Evolutionary conservation across 225 moss, liverwort and hornwort genomes (phyloP).

Genomic region (Pseudoscleropodium purum): DNA sequence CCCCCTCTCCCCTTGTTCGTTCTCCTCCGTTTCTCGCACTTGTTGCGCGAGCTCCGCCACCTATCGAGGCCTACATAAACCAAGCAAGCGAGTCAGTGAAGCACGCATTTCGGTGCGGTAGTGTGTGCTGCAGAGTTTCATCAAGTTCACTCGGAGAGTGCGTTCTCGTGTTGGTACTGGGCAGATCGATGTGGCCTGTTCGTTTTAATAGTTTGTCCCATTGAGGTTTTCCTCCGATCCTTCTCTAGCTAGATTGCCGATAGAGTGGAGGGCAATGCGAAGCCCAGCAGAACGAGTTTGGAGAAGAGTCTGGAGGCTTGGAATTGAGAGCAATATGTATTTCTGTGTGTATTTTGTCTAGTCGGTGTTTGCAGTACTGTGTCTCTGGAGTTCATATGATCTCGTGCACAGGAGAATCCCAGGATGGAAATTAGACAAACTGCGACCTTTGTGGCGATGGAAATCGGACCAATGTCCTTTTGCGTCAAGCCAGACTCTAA

Average conservation of each 20-base stretch:
- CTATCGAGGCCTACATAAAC: background rate
- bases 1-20: too few relatives aligned
- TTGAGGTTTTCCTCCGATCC: background rate
- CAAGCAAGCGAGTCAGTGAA: background rate
- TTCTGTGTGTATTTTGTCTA: too few relatives aligned
- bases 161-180: too few relatives aligned
- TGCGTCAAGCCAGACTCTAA: too few relatives aligned
- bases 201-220: fast-evolving
- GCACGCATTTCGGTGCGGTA: background rate
- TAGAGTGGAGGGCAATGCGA: too few relatives aligned
- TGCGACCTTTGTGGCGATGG: too few relatives aligned
- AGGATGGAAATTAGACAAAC: too few relatives aligned
- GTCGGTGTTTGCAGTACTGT: background rate
- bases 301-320: background rate
- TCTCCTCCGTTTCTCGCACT: too few relatives aligned
- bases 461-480: background rate
- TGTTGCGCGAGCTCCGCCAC: background rate
- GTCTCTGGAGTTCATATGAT: background rate
- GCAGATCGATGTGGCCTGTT: background rate
- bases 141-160: background rate
- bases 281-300: background rate
- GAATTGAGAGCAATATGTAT: background rate
- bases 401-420: too few relatives aligned
- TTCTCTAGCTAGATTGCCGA: background rate
- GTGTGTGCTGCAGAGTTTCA: background rate